Percentiles rank a stretch among this genome's conserved stretches.
Conservation (phyloP, 1,284 basidiomycete genomes). For the Ceratobasidium theobromae region DNA sequence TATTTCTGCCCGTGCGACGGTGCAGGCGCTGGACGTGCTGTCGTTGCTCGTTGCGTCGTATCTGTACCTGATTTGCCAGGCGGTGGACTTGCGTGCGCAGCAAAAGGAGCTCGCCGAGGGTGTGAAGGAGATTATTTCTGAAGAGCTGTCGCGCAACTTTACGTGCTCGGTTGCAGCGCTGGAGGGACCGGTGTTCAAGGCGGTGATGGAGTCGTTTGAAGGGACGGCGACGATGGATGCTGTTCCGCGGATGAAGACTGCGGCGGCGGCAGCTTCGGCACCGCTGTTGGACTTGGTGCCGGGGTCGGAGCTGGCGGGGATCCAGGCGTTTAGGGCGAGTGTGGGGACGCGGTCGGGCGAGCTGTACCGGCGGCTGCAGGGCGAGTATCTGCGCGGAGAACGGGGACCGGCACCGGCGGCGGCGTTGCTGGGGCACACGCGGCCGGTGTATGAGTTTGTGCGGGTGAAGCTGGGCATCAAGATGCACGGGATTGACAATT, state of each 20-base stretch:
- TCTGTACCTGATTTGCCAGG: conserved; percentile 77
- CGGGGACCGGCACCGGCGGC: conserved; percentile 50
- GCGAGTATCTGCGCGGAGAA: conserved; percentile 54
- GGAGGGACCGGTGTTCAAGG: conserved; percentile 42
- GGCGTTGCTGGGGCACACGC: conserved; percentile 61
- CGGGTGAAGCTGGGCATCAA: conserved; percentile 62
- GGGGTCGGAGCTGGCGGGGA: conserved; percentile 43
- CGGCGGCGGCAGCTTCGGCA: conserved; percentile 61
- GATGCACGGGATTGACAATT: conserved; percentile 75
- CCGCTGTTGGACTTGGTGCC: conserved; percentile 62
- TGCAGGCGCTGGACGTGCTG: conserved; percentile 73
- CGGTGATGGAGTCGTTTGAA: conserved; percentile 59
- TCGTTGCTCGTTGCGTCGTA: conserved; percentile 67
- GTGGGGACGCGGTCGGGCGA: conserved; percentile 51
- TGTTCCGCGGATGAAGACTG: conserved; percentile 61
- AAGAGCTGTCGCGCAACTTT: conserved; percentile 56
- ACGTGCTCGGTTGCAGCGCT: conserved; percentile 37
- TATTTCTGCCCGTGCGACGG: conserved; percentile 75
- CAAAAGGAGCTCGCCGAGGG: conserved; percentile 62
- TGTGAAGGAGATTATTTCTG: conserved; percentile 52
- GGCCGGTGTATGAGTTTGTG: conserved; percentile 69
- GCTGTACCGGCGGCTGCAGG: conserved; percentile 54
- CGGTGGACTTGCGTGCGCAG: conserved; percentile 73
- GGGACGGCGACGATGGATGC: conserved; percentile 69
- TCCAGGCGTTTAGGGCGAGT: conserved; percentile 55